Conservation (phyloP, 1,139 yeast genomes). For the Suhomyces bolitotheri region DNA sequence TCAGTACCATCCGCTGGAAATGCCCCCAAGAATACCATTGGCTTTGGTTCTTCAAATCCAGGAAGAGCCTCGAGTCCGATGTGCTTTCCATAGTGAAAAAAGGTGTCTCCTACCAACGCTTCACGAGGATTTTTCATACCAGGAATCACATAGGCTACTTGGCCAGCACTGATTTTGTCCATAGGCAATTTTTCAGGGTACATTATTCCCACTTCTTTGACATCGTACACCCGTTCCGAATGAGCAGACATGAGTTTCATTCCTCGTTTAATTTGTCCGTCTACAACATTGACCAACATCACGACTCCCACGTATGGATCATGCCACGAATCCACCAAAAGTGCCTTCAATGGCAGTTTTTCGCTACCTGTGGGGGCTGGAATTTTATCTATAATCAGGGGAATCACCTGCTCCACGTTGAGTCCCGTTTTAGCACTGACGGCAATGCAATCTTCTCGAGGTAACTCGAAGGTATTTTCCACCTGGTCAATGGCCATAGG, state of each 20-base stretch:
- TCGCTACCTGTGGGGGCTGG: constrained; percentile 67
- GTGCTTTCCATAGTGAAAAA: constrained; percentile 65
- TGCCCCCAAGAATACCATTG: constrained; percentile 98
- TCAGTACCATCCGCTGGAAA: constrained; percentile 95
- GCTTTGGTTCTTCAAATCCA: constrained; percentile 95
- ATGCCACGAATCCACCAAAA: constrained; percentile 95
- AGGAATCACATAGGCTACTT: constrained; percentile 89
- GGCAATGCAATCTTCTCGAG: constrained; percentile 70
- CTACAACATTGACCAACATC: constrained; percentile 78
- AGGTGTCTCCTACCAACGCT: constrained; percentile 91
- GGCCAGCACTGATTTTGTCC: constrained; percentile 74
- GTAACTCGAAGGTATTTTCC: constrained; percentile 77
- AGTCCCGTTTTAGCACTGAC: constrained; percentile 93
- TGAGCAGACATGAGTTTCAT: constrained; percentile 77
- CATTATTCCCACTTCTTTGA: constrained; percentile 93
- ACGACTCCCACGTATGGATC: constrained; percentile 94
- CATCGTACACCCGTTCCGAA: constrained; percentile 73
- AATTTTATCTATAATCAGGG: constrained; percentile 73
- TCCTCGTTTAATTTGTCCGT: constrained; percentile 75
- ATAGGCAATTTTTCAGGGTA: constrained; percentile 79
- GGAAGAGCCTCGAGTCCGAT: constrained; percentile 74
- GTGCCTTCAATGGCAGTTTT: constrained; percentile 63
- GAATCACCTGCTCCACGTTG: constrained; percentile 73
- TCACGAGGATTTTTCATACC: constrained; percentile 90
- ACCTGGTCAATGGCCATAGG: constrained; percentile 81